Evolutionary conservation across 495 filamentous ascomycete species (phyloP), one percentile per base, ranked within the genome.

Genomic region (Chaetomidium leptoderma): DNA sequence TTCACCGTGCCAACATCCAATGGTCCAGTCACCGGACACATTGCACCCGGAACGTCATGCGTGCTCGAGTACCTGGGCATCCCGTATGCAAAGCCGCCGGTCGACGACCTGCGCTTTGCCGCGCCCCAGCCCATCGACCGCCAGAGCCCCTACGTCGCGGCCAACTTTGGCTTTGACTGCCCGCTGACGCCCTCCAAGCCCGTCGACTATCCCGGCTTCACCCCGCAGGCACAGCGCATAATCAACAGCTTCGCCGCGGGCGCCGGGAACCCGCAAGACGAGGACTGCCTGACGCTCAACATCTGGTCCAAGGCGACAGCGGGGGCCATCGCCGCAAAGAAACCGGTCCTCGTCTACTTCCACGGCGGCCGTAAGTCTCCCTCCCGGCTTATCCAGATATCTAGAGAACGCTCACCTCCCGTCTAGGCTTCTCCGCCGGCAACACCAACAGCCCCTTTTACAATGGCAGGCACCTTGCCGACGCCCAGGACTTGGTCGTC

Each of bases 231-330:
- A 17, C 62, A 55, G 60, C 58, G 33, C 29, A 59, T 68, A 50
- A 51, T 62, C 49, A 45, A 53, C 32, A 57, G 60, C 51, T 65
- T 62, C 40, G 55, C 65, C 23, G 53, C 58, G 13, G 54, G 54
- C 2, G 46, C 62, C 5, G 58, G 58, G 7, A 60, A 43, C 10
- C 24, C 30, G n/a, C 56, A 59, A 19, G 70, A 63, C 55, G 82
- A 85, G 59, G 80, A 83, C 65, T 83, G 82, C 59, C 67, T 85
- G 29, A 74, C 70, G 10, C 61, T 85, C 23, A 79, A 79, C 61
- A 69, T 85, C 53, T 83, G 79, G 79, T 66, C 64, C 53, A 53
- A 57, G 43, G 53, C 47, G 9, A 39, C 50, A 21, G 21, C 6
- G 26, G 37, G 8, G 32, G 56, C 37, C n/a, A 44, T 11, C 21